Evolutionary conservation across 2,329 filamentous ascomycete genomes (phyloP).

Genomic region (Pseudogymnoascus sp.): DNA sequence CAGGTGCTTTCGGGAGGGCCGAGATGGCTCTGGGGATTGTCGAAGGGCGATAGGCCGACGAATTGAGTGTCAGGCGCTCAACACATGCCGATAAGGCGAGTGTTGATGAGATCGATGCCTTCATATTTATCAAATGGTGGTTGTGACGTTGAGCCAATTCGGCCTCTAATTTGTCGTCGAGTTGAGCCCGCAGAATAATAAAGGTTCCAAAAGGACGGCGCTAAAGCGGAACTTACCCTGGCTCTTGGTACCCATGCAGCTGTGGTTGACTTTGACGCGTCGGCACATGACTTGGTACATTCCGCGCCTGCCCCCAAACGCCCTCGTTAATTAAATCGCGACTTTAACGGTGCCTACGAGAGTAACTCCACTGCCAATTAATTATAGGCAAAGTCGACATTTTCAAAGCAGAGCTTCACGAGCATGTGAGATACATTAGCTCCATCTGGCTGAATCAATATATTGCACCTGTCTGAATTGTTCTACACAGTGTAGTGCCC

Average conservation of each 20-base stretch:
- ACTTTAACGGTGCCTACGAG: not conserved
- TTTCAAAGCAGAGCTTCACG: not conserved
- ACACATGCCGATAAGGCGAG: not conserved
- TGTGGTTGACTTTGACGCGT: not conserved
- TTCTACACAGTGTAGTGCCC: not conserved
- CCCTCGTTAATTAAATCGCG: constrained; percentile 5
- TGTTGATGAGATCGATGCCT: constrained; percentile 2
- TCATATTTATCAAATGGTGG: not conserved
- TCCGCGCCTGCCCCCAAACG: not conserved
- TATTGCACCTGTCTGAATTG: not conserved
- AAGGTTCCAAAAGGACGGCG: not conserved
- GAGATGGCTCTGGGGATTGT: not conserved
- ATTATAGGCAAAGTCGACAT: not conserved
- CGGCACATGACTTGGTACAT: constrained; percentile 6
- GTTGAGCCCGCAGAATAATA: constrained; percentile 1
- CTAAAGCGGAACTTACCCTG: constrained; percentile 5
- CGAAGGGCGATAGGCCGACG: constrained; percentile 2
- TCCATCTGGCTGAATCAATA: not conserved
- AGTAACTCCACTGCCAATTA: not conserved
- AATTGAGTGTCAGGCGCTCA: constrained; percentile 8
- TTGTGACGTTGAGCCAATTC: not conserved
- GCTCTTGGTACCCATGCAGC: not conserved
- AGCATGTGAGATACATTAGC: not conserved
- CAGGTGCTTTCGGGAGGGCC: not conserved
- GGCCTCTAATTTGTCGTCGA: constrained; percentile 5